These are phyloP conservation scores for Pseudogymnoascus sp. DNA, from an alignment of 2,329 filamentous ascomycete genomes.

Conservation along the genomic window DNA sequence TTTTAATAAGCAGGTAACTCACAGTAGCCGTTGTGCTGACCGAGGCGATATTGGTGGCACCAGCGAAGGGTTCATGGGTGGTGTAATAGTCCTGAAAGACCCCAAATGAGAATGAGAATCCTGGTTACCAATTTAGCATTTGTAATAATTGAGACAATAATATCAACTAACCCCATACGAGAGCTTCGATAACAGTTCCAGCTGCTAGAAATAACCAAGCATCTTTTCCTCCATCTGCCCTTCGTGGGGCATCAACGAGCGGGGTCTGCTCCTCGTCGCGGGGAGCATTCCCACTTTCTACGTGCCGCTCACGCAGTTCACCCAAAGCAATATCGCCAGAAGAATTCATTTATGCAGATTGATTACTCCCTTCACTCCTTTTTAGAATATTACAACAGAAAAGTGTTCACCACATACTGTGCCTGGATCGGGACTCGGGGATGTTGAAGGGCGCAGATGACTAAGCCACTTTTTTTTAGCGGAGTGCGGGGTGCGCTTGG, in stretches of 20 bases:
- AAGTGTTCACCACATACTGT: not conserved
- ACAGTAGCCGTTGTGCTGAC: conserved; percentile 34
- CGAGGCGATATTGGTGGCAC: conserved; percentile 31
- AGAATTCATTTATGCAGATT: not conserved
- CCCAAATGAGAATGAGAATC: conserved; percentile 33
- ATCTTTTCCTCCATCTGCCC: conserved; percentile 41
- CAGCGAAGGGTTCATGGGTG: conserved; percentile 31
- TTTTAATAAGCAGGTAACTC: conserved; percentile 30
- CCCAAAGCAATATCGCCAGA: not conserved
- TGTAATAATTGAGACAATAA: conserved; percentile 24
- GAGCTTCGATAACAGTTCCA: conserved; percentile 45
- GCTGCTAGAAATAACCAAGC: conserved; percentile 45
- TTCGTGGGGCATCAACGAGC: conserved; percentile 29
- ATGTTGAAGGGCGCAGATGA: not conserved
- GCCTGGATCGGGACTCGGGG: not conserved
- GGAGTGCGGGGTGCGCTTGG: not conserved
- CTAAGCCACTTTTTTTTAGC: not conserved
- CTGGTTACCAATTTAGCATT: conserved; percentile 18
- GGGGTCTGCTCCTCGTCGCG: not conserved
- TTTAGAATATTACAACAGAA: not conserved
- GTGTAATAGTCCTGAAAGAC: conserved; percentile 40
- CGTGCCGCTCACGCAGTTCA: not conserved
- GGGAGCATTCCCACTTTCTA: not conserved
- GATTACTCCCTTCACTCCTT: not conserved
- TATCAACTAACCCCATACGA: conserved; percentile 43